Evolutionary conservation across 805 yeast species (phyloP), one percentile per base, ranked within the genome.

Genomic region (Saturnispora saitoi): DNA sequence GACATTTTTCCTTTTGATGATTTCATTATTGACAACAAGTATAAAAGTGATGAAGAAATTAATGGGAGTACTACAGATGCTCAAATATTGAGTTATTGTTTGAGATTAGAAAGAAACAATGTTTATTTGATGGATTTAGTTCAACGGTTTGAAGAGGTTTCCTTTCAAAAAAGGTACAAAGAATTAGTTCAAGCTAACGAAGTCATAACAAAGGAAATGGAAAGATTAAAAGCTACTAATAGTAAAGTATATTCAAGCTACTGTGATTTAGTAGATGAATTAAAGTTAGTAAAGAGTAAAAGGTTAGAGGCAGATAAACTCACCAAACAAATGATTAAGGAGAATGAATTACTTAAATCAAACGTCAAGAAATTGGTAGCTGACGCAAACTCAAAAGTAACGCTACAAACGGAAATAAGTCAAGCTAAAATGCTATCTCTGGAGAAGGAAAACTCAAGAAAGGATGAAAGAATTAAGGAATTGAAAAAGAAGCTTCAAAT

Each of bases 161-260:
- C 63, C n/a, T 59, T 58, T 30, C 51, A 51, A 24, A 50, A 48
- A n/a, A 46, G 50, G 22, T 50, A 50, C 32, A 17, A 29, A 4
- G 54, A 54, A 15, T 41, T 54, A 19, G 32, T 46, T 1, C 11
- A 29, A 4, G 31, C 41, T 4, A 49, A 48, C 19, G 42, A 29
- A 19, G 43, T 42, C 14, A 28, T 53, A 9, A 32, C 44, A 15
- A 34, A 42, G 8, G 63, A 61, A 26, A 56, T 56, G 43, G 53
- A 54, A 8, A 37, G 52, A 6, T 57, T 59, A 22, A 52, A 58
- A 37, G 51, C 50, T 15, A 49, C 58, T 4, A 58, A 59, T 47
- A 52, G 54, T 26, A 57, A 56, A 47, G 57, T 61, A 2, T 61
- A 55, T 41, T 54, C 54, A 6, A 60, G 61, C 31, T 61, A 61